Evolutionary conservation across 495 filamentous ascomycete genomes (phyloP).

Genomic region (Tuber borchii): DNA sequence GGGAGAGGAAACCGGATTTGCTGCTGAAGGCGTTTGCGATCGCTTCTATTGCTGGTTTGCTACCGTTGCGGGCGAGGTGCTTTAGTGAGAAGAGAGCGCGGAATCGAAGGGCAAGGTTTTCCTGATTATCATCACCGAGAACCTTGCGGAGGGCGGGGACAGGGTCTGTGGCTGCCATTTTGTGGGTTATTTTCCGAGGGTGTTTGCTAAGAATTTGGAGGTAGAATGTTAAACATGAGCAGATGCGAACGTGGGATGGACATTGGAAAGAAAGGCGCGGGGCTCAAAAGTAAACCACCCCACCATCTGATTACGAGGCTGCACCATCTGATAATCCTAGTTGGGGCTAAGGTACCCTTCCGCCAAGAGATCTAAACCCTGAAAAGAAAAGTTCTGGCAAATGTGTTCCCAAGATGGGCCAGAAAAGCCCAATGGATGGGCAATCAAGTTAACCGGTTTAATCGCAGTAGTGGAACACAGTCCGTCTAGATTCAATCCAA

Average conservation of each 20-base stretch:
- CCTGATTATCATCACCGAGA: slow-evolving; percentile 65
- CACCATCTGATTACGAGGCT: slow-evolving; percentile 30
- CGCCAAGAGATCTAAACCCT: not conserved
- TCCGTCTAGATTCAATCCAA: not conserved
- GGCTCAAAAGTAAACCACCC: slow-evolving; percentile 24
- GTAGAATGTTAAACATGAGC: not conserved
- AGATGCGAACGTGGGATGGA: not conserved
- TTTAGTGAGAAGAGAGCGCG: slow-evolving; percentile 97
- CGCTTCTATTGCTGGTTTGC: slow-evolving; percentile 73
- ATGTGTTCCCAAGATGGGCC: not conserved
- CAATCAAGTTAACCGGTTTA: not conserved
- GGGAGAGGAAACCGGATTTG: slow-evolving; percentile 53
- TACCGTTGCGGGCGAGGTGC: slow-evolving; percentile 69
- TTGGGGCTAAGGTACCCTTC: slow-evolving; percentile 7
- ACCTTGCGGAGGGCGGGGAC: slow-evolving; percentile 57
- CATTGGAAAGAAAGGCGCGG: slow-evolving; percentile 4
- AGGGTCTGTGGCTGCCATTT: slow-evolving; percentile 42
- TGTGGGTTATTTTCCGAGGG: not conserved
- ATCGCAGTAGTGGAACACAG: not conserved
- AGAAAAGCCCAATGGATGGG: too few relatives aligned
- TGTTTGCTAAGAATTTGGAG: not conserved
- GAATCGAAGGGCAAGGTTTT: slow-evolving; percentile 82
- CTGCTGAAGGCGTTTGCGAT: slow-evolving; percentile 85
- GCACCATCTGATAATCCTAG: slow-evolving; percentile 6
- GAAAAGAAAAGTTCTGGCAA: not conserved